Conservation (phyloP, 345 rosid genomes). For the Firmiana major region DNA sequence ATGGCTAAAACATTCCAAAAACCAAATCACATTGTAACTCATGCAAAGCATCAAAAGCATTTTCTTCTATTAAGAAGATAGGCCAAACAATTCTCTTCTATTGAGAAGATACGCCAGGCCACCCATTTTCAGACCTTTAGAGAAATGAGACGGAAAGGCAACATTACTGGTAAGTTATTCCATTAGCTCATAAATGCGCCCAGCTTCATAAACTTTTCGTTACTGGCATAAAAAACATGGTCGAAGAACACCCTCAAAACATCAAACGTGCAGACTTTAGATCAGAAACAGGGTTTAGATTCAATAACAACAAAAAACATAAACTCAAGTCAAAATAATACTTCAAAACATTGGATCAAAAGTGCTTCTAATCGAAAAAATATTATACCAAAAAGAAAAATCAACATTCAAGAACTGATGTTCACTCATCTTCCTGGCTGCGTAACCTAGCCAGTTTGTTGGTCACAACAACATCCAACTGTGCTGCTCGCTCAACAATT, state of each 20-base stretch:
- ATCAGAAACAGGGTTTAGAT: not conserved
- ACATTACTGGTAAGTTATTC: not conserved
- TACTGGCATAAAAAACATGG: not conserved
- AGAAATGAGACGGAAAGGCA: not conserved
- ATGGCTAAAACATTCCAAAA: not conserved
- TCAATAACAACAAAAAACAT: not conserved
- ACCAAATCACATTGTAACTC: not conserved
- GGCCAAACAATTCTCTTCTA: no score
- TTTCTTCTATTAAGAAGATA: not conserved
- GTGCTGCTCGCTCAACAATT: slow-evolving; percentile 60
- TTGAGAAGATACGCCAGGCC: no score
- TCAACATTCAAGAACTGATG: not conserved
- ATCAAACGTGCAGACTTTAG: not conserved
- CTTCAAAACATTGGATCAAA: not conserved
- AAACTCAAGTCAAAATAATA: slow-evolving; percentile 7
- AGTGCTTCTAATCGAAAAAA: slow-evolving; percentile 1
- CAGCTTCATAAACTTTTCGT: not conserved
- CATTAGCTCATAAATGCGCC: not conserved
- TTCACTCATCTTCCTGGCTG: slow-evolving; percentile 66
- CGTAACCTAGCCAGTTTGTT: slow-evolving; percentile 70
- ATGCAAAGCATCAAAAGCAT: not conserved
- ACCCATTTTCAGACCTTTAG: not conserved
- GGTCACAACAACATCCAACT: slow-evolving; percentile 64
- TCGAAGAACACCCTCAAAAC: not conserved
- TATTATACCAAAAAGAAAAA: slow-evolving; percentile 12